Percentiles rank a stretch among this genome's conserved stretches.
These are phyloP conservation scores for Mangifera indica DNA, from an alignment of 345 rosid species.

Conservation along the genomic window DNA sequence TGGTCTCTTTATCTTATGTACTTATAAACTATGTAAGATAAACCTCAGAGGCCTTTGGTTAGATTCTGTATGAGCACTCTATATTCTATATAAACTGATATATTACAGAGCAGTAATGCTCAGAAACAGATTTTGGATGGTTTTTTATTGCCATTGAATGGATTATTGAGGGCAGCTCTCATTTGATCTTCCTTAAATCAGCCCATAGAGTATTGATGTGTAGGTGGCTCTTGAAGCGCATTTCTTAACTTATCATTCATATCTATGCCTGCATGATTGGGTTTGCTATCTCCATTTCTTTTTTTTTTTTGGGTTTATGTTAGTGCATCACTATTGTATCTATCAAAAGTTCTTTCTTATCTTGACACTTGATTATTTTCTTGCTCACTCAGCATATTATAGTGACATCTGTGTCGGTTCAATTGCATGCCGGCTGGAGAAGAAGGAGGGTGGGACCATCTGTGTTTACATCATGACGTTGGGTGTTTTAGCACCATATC, in stretches of 20 bases:
- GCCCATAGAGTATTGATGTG: background rate
- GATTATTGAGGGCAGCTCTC: background rate
- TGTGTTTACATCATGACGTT: conserved; percentile 94
- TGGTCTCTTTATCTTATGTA: background rate
- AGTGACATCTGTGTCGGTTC: conserved; percentile 96
- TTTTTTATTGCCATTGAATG: background rate
- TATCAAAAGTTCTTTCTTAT: background rate
- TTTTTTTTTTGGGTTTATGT: background rate
- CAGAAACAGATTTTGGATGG: background rate
- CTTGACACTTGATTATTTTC: conserved; percentile 13
- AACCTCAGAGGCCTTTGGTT: background rate
- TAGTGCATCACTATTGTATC: background rate
- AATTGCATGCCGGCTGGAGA: conserved; percentile 92
- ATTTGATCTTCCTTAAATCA: background rate
- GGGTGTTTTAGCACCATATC: conserved; percentile 96
- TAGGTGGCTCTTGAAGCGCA: background rate
- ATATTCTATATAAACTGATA: background rate
- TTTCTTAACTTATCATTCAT: background rate
- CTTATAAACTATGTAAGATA: background rate
- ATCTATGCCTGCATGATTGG: background rate
- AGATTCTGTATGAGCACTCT: background rate
- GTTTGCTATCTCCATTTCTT: background rate
- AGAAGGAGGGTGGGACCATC: conserved; percentile 72
- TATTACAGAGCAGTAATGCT: conserved; percentile 5
- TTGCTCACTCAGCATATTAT: conserved; percentile 64